Base-by-base conservation (phyloP, 1,284 basidiomycete genomes). In the Rhodotorula sp. region DNA sequence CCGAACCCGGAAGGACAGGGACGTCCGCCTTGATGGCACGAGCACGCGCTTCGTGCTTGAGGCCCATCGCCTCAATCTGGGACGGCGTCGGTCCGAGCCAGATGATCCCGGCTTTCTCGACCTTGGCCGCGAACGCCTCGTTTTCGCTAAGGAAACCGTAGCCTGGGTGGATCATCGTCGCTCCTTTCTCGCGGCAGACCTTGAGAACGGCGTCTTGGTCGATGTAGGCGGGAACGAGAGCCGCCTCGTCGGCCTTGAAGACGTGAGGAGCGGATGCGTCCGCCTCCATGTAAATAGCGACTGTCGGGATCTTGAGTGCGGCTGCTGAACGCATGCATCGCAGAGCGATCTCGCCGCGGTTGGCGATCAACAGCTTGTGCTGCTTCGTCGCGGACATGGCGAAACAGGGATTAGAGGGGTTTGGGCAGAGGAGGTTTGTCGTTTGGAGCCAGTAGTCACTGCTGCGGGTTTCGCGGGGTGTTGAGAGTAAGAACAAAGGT, bases 131-230 rank as follows among this genome's bases (percentile, higher is more conserved):
- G 76, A 89, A 88, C 1, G 81, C 67, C 31, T 85, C 75, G 53
- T 75, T 74, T 81, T 94, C 92, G 75, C 91, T 94, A 66, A 96
- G 81, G 80, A 96, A 96, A 0, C 93, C 94, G 79, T 94, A 94
- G 31, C 90, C 90, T 7, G 90, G 91, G 78, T 92, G 91, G 44
- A 92, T 86, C 0, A 89, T 88, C 86, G 94, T 89, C 28, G 91
- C 92, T 40, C 90, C 90, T 68, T 88, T 90, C 51, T 82, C 82
- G 70, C 83, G 85, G 70, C 91, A 92, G 2, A 91, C 86, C 20
- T 89, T 86, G n/a, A 96, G 86, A 62, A 96, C 91, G 81, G 88
- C 92, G 80, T 95, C 90, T 15, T 94, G 84, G 82, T 97, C 95
- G 77, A 91, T 94, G 79, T 95, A 88, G 0, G 89, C 81, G 0